A percentile compares a stretch with the other conserved stretches of the same genome.
Conservation (phyloP, 169 alveolate species). For the Cryptosporidium xiaoi region DNA sequence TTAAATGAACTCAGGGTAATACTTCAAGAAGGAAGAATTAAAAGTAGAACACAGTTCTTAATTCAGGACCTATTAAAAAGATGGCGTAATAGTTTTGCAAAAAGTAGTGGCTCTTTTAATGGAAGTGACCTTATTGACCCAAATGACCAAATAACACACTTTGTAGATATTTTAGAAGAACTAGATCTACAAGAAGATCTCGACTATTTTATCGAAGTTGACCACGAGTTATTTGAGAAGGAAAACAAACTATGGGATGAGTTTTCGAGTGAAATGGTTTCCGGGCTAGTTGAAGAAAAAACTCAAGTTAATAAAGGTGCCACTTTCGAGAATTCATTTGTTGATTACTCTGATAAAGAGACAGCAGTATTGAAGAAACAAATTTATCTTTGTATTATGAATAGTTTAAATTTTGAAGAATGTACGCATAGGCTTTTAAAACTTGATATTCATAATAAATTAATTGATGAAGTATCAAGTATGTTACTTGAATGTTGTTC, state of each 20-base stretch:
- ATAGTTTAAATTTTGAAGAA: slow-evolving; percentile 97
- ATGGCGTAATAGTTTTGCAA: slow-evolving; percentile 89
- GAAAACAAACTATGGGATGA: slow-evolving; percentile 93
- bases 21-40: slow-evolving; percentile 94
- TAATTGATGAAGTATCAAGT: slow-evolving; percentile 89
- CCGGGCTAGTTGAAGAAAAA: slow-evolving; percentile 86
- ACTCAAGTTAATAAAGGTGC: slow-evolving; percentile 77
- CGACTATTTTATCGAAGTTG: slow-evolving; percentile 91
- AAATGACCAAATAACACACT: slow-evolving; percentile 97
- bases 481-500: slow-evolving; percentile 98
- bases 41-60: slow-evolving; percentile 95
- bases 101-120: slow-evolving; percentile 81
- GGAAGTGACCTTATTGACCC: slow-evolving; percentile 95
- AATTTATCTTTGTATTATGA: slow-evolving; percentile 96
- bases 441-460: slow-evolving; percentile 86
- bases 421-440: slow-evolving; percentile 97
- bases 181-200: slow-evolving; percentile 93
- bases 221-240: slow-evolving; percentile 89
- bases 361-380: slow-evolving; percentile 92
- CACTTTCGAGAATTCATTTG: slow-evolving; percentile 82
- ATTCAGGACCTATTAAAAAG: slow-evolving; percentile 95
- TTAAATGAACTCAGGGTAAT: slow-evolving; percentile 95
- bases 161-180: slow-evolving; percentile 90
- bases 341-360: slow-evolving; percentile 95
- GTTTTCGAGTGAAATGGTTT: slow-evolving; percentile 90